phyloP scores from a whole-genome alignment of 768 basidiomycete species.

The Boletus speciosus region DNA sequence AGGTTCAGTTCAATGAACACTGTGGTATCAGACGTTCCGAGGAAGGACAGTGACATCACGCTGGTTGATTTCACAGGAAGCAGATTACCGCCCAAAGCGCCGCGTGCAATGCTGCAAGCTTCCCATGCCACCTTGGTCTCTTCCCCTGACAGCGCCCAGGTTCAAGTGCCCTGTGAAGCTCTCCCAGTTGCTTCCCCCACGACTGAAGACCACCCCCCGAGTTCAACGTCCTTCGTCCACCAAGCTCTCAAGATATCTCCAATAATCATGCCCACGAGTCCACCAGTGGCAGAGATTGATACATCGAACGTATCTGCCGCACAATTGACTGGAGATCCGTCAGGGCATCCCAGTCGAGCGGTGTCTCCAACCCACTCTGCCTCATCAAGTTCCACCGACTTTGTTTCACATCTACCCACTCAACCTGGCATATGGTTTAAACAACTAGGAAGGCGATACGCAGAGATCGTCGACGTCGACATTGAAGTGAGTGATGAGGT shows the following conservation, averaged over 20 bases:
- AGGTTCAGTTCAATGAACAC: constrained; percentile 14
- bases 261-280: neutral
- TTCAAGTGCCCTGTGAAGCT: neutral
- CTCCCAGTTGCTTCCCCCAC: constrained; percentile 4
- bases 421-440: constrained; percentile 28
- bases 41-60: constrained; percentile 27
- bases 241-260: constrained; percentile 8
- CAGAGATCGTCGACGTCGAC: constrained; percentile 24
- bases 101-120: constrained; percentile 19
- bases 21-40: constrained; percentile 12
- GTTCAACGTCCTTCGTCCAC: neutral
- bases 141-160: neutral
- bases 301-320: neutral
- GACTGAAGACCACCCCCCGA: neutral
- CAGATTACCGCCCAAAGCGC: constrained; percentile 18
- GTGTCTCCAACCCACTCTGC: neutral
- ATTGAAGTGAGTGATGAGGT: constrained; percentile 20
- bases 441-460: constrained; percentile 14
- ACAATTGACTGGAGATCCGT: neutral
- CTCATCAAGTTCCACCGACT: neutral
- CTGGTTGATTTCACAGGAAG: constrained; percentile 16
- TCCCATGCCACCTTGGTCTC: neutral
- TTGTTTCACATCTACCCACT: constrained; percentile 14
- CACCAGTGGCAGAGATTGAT: neutral
- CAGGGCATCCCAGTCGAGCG: neutral